Percentiles rank a stretch among this genome's conserved stretches.
Evolutionary conservation across 2,329 filamentous ascomycete genomes (phyloP).

Genomic region (Trichoderma cornu-damae): DNA sequence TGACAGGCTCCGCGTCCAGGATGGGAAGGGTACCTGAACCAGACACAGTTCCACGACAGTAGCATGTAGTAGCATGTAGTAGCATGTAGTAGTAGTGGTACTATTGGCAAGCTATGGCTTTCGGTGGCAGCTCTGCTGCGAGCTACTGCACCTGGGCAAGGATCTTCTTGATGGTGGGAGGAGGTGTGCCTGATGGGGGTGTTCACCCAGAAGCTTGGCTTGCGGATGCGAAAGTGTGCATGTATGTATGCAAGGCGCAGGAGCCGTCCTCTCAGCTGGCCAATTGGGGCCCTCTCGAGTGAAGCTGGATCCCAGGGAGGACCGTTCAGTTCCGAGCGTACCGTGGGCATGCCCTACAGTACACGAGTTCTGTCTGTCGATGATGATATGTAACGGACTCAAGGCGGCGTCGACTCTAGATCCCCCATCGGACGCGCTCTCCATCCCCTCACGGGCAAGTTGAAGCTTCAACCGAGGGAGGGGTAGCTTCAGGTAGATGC

Average conservation of each 20-base stretch:
- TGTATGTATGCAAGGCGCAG: slow-evolving; percentile 3
- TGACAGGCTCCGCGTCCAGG: neutral
- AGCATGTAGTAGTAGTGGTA: too few species aligned
- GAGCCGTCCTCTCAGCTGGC: neutral
- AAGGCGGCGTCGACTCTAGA: neutral
- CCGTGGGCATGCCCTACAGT: neutral
- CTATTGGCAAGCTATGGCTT: neutral
- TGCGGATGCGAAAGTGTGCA: neutral
- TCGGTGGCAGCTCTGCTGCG: slow-evolving; percentile 1
- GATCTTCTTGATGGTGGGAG: neutral
- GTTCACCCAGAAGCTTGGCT: too few species aligned
- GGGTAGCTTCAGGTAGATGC: neutral
- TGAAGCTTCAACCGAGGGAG: neutral
- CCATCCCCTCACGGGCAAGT: neutral
- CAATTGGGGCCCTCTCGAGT: slow-evolving; percentile 2
- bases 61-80: too few species aligned
- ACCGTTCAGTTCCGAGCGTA: neutral
- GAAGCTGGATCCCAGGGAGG: neutral
- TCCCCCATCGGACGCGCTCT: neutral
- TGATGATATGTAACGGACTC: neutral
- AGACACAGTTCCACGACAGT: neutral
- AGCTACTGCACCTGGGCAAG: neutral
- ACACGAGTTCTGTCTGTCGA: neutral
- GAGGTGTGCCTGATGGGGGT: neutral
- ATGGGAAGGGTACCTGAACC: neutral